These are phyloP conservation scores for Phytophthora ramorum DNA, from an alignment of 352 stramenopile genomes.

Conservation along the genomic window DNA sequence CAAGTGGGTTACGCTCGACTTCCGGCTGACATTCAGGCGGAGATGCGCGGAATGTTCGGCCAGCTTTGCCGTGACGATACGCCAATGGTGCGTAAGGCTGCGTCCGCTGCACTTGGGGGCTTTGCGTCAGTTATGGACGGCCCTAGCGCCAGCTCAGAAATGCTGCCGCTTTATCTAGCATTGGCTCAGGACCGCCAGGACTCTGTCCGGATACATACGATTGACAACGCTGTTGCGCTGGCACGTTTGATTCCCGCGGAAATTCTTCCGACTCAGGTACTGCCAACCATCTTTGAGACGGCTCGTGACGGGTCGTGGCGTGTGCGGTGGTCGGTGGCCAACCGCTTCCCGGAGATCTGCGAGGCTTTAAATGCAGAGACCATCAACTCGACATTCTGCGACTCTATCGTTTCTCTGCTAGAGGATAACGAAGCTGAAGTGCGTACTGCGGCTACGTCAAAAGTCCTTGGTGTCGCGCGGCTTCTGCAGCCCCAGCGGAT, in stretches of 20 bases:
- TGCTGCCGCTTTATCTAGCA: slow-evolving; percentile 86
- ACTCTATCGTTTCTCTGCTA: slow-evolving; percentile 94
- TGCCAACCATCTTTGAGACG: slow-evolving; percentile 92
- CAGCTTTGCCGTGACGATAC: slow-evolving; percentile 97
- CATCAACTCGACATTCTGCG: slow-evolving; percentile 76
- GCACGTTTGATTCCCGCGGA: slow-evolving; percentile 84
- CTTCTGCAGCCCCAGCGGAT: slow-evolving; percentile 71
- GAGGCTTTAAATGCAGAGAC: slow-evolving; percentile 82
- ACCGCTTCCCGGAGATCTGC: slow-evolving; percentile 96
- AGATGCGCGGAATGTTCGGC: slow-evolving; percentile 93
- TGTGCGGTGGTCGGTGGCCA: slow-evolving; percentile 97
- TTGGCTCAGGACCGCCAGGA: slow-evolving; percentile 95
- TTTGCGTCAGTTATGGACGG: slow-evolving; percentile 86
- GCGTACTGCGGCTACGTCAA: slow-evolving; percentile 94
- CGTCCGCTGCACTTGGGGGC: slow-evolving; percentile 87
- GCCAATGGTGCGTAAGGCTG: slow-evolving; percentile 96
- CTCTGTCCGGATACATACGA: slow-evolving; percentile 97
- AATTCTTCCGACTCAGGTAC: slow-evolving; percentile 79
- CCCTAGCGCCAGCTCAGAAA: slow-evolving; percentile 63
- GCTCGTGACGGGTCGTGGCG: slow-evolving; percentile 98
- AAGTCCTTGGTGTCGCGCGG: slow-evolving; percentile 67
- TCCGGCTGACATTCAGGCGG: slow-evolving; percentile 65
- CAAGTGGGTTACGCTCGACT: slow-evolving; percentile 73
- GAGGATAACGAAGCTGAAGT: slow-evolving; percentile 98
- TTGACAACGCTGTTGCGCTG: slow-evolving; percentile 97